phyloP scores from a whole-genome alignment of 768 basidiomycete species.

The Cantharellus anzutake region DNA sequence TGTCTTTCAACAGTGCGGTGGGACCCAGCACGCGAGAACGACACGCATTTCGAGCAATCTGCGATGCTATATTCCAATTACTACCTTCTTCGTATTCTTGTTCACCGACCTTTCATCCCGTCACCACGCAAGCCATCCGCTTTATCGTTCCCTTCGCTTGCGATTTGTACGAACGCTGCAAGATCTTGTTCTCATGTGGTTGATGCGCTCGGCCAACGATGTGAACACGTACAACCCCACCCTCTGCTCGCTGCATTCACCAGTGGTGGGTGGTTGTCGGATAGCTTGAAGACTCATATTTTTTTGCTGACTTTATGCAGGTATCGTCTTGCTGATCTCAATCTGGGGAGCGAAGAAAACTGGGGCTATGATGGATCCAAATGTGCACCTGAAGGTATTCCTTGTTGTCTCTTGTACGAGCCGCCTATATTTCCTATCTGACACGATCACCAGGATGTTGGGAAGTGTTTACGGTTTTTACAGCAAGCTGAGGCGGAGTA shows the following conservation, averaged over 20 bases:
- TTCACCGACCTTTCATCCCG: constrained; percentile 65
- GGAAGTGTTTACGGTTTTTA: constrained; percentile 36
- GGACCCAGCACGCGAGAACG: constrained; percentile 31
- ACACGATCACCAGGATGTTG: constrained; percentile 25
- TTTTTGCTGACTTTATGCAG: background rate
- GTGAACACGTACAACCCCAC: constrained; percentile 15
- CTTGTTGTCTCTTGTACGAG: no score
- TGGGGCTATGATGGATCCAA: constrained; percentile 25
- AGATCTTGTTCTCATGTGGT: constrained; percentile 54
- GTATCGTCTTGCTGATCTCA: constrained; percentile 39
- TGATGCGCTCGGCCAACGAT: constrained; percentile 32
- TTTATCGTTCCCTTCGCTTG: constrained; percentile 42
- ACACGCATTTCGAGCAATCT: constrained; percentile 36
- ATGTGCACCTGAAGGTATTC: constrained; percentile 24
- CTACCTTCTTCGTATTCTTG: constrained; percentile 48
- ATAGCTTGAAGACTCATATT: background rate
- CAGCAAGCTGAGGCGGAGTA: constrained; percentile 20
- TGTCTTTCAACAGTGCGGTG: constrained; percentile 28
- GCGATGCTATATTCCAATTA: constrained; percentile 38
- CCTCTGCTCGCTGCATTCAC: constrained; percentile 26
- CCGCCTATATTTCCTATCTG: background rate
- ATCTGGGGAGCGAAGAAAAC: constrained; percentile 42
- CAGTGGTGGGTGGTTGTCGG: constrained; percentile 15
- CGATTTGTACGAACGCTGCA: constrained; percentile 69
- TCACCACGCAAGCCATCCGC: constrained; percentile 31